Conservation (phyloP, 192 early-diverging fungal genomes). For the Backusella parvicylindrica region DNA sequence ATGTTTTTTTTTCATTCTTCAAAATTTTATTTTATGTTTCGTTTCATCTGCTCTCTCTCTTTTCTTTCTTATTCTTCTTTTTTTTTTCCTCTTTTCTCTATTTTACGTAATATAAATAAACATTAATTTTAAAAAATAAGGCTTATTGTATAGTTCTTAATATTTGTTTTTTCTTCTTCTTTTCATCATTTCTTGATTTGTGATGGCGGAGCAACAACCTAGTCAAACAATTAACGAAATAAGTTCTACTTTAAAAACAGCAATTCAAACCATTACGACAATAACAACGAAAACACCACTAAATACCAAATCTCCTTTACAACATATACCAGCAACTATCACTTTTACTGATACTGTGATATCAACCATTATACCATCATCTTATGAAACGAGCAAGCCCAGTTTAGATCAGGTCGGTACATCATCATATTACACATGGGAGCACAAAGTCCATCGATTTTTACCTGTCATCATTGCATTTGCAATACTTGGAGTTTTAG, state of each 20-base stretch:
- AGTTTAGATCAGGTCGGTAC: neutral
- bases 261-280: neutral
- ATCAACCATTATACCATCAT: neutral
- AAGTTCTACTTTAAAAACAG: neutral
- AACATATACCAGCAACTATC: neutral
- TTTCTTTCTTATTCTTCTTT: neutral
- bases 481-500: constrained; percentile 1
- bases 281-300: neutral
- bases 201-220: neutral
- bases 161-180: neutral
- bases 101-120: neutral
- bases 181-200: neutral
- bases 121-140: neutral
- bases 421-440: neutral
- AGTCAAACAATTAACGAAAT: neutral
- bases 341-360: neutral
- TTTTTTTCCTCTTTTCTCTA: neutral
- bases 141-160: neutral
- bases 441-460: neutral
- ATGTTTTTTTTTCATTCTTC: constrained; percentile 5
- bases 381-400: neutral
- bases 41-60: neutral
- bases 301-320: neutral
- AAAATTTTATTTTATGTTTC: constrained; percentile 2
- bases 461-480: constrained; percentile 10